Base-by-base conservation (phyloP, 2,329 filamentous ascomycete genomes). In the Cryphonectria radicalis region DNA sequence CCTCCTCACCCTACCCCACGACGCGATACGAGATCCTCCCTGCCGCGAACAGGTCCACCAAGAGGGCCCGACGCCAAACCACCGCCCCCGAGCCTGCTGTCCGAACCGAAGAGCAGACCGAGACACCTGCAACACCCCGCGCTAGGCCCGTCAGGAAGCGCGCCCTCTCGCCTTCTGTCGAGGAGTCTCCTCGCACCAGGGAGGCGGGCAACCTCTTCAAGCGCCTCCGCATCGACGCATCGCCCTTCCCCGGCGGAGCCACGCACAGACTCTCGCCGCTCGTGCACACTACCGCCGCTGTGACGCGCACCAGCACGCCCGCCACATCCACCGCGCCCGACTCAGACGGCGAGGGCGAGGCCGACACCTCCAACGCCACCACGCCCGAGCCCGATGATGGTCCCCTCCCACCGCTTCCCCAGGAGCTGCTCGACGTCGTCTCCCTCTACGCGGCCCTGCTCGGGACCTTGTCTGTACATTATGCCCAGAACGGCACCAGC, bases 371-470 rank as follows among this genome's bases (percentile, higher is more conserved):
- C 53, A 62, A 64, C 42, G 66, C 63, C 42, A 73, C 71, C 40
- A 73, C 71, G 13, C 71, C 71, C 66, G 71, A 73, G 46, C 71
- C 69, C 19, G 71, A 68, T 37, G n/a, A 68, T 37, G n/a, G 14
- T 7, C 59, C 76, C 8, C 82, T 91, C 7, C 88, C 87, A 17
- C 78, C 76, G 8, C 82, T 91, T 6, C 88, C 87, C 14, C 78
- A 77, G 25, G 88, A 89, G 75, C 81, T 90, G 57, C 79, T 84
- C 70, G 88, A 92, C 65, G 82, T 94, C 22, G 80, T 92, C 66
- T 82, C 87, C 70, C 83, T 95, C 37, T 89, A 94, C 78, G 84
- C 84, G 57, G 86, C 90, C 14, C 92, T 94, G 75, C 83, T 93
- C 71, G 90, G 90, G 76, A 90, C 91, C 0, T 82, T 93, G 35